A percentile compares a stretch with the other conserved stretches of the same genome.
Conservation (phyloP, 2,329 filamentous ascomycete species). For the Lachnellula suecica region DNA sequence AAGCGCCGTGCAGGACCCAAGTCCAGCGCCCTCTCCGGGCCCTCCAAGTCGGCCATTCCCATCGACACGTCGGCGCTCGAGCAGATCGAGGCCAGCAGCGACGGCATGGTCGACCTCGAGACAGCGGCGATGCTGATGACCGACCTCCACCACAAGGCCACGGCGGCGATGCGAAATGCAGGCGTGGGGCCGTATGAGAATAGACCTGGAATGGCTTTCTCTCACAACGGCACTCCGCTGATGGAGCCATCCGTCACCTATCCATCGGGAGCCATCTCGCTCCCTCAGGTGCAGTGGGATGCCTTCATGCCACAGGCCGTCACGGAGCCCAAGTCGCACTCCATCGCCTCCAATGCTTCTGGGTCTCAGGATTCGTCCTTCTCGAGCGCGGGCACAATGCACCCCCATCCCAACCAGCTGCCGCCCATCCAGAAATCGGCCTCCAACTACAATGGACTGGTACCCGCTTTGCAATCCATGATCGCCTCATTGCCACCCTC, state of each 20-base stretch:
- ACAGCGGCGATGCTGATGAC: constrained; percentile 98
- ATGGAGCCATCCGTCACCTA: constrained; percentile 79
- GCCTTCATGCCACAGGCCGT: constrained; percentile 73
- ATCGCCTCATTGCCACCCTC: constrained; percentile 70
- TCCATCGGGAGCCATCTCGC: constrained; percentile 72
- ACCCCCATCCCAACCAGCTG: constrained; percentile 61
- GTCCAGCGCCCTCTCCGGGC: constrained; percentile 58
- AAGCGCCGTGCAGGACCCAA: constrained; percentile 79
- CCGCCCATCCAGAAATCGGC: constrained; percentile 64
- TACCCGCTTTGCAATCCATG: constrained; percentile 69
- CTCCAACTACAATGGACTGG: constrained; percentile 56
- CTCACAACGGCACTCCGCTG: constrained; percentile 67
- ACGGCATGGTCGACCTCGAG: constrained; percentile 93
- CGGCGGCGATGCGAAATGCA: constrained; percentile 65
- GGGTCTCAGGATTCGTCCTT: constrained; percentile 70
- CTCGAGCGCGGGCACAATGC: constrained; percentile 54
- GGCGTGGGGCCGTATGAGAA: constrained; percentile 52
- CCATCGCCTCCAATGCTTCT: constrained; percentile 66
- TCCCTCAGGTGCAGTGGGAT: constrained; percentile 91
- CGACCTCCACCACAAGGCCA: constrained; percentile 95
- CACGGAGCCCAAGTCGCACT: constrained; percentile 72
- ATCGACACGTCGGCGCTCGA: constrained; percentile 86
- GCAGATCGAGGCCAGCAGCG: constrained; percentile 87
- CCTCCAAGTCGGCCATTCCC: constrained; percentile 75
- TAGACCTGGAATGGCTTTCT: constrained; percentile 65